Conservation (phyloP, 2,329 filamentous ascomycete species). For the Balansia obtecta region DNA sequence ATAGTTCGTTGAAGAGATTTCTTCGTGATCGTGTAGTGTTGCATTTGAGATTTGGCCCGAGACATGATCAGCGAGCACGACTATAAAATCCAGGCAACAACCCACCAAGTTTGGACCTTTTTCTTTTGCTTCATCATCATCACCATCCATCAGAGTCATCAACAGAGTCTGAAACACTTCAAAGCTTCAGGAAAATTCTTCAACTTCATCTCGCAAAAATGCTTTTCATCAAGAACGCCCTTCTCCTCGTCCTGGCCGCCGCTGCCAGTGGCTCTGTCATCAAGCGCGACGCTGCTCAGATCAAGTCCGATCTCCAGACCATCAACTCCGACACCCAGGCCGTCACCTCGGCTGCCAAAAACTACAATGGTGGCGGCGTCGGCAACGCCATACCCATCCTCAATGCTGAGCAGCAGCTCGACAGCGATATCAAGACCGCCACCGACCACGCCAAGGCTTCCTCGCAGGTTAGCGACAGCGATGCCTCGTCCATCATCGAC, state of each 20-base stretch:
- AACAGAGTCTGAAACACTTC: no score
- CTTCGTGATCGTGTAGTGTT: background rate
- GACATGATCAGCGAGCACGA: background rate
- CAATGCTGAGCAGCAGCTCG: background rate
- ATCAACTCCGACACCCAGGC: background rate
- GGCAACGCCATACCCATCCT: background rate
- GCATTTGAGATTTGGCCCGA: background rate
- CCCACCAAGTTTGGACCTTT: background rate
- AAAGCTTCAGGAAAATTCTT: no score
- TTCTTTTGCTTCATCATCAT: background rate
- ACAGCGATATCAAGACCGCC: background rate
- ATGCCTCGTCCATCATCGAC: background rate
- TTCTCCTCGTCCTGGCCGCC: slow-evolving; percentile 5
- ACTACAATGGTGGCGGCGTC: background rate
- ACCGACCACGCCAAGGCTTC: background rate
- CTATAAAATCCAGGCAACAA: background rate
- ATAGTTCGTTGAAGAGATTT: background rate
- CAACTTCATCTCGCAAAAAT: background rate
- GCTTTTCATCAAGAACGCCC: slow-evolving; percentile 5
- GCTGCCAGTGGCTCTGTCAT: slow-evolving; percentile 3
- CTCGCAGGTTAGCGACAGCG: background rate
- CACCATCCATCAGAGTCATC: background rate
- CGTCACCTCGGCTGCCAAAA: background rate
- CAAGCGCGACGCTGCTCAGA: background rate
- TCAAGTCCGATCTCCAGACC: background rate